Evolutionary conservation across 2,329 filamentous ascomycete genomes (phyloP).

Genomic region (Thielaviopsis musarum): DNA sequence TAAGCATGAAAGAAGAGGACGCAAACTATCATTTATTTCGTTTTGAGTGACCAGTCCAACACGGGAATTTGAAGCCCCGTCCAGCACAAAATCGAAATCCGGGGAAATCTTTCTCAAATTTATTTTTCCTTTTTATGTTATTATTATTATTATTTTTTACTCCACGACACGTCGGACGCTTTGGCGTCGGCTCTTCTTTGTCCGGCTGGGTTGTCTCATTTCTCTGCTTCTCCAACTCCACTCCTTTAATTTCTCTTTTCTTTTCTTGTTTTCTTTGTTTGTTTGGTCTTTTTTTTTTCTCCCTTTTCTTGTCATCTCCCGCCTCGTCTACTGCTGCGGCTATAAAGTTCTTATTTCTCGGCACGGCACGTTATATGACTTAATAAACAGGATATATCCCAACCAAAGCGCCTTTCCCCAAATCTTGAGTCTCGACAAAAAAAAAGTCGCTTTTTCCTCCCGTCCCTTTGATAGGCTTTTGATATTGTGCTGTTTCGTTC

Average conservation of each 20-base stretch:
- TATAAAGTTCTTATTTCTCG: not conserved
- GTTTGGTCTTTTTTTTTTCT: not conserved
- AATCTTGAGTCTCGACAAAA: not conserved
- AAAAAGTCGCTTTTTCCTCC: not conserved
- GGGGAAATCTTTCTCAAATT: not conserved
- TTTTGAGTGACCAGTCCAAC: not conserved
- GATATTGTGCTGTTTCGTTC: too few species aligned
- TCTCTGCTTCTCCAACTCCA: not conserved
- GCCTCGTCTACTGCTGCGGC: not conserved
- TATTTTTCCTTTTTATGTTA: not conserved
- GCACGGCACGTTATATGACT: not conserved
- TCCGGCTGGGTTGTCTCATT: not conserved
- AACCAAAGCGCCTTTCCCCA: not conserved
- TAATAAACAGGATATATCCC: not conserved
- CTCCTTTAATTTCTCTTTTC: not conserved
- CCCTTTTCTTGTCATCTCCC: not conserved
- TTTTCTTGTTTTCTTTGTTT: not conserved
- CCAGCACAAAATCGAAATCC: not conserved
- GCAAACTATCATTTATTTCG: too few species aligned
- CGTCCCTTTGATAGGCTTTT: too few species aligned
- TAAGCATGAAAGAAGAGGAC: not conserved
- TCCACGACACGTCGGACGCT: not conserved
- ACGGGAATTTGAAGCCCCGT: not conserved
- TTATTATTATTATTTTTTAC: too few species aligned
- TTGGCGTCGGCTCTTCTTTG: not conserved